phyloP scores from a whole-genome alignment of 2,329 filamentous ascomycete species.

The Aspergillus pseudonomiae region DNA sequence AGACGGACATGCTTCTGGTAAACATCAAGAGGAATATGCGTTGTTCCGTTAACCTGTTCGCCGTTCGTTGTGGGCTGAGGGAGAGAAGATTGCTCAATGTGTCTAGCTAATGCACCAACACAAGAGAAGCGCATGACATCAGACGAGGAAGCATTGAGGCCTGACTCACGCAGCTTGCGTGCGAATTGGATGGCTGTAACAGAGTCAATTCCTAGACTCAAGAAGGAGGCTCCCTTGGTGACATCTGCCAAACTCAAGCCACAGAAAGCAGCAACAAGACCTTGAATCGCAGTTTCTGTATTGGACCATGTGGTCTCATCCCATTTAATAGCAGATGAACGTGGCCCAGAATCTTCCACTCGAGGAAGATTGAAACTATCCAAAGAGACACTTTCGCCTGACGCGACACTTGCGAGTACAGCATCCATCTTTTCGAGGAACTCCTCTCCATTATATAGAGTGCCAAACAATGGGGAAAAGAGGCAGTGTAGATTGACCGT shows the following conservation, averaged over 20 bases:
- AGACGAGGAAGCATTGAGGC: conserved; percentile 34
- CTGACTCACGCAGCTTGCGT: conserved; percentile 30
- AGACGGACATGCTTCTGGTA: conserved; percentile 22
- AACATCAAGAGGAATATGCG: conserved; percentile 6
- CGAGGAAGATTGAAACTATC: conserved; percentile 26
- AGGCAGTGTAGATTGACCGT: conserved; percentile 28
- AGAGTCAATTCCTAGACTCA: conserved; percentile 37
- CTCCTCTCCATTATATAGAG: conserved; percentile 22
- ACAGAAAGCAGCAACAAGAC: conserved; percentile 28
- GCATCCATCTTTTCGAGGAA: conserved; percentile 38
- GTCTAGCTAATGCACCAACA: conserved; percentile 29
- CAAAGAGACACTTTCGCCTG: conserved; percentile 28
- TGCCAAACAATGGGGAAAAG: conserved; percentile 32
- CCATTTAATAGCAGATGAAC: conserved; percentile 14
- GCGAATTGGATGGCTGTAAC: conserved; percentile 39
- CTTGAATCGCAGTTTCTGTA: conserved; percentile 27
- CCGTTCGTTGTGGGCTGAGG: conserved; percentile 12
- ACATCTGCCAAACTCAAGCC: conserved; percentile 26
- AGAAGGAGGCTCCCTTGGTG: conserved; percentile 35
- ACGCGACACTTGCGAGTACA: conserved; percentile 30
- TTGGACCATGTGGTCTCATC: conserved; percentile 26
- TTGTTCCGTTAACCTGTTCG: background rate
- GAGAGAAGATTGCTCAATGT: conserved; percentile 18
- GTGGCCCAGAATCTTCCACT: conserved; percentile 1
- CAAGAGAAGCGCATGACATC: conserved; percentile 40